Base-by-base conservation (phyloP, 2,329 filamentous ascomycete genomes). In the Volutella citrinella region DNA sequence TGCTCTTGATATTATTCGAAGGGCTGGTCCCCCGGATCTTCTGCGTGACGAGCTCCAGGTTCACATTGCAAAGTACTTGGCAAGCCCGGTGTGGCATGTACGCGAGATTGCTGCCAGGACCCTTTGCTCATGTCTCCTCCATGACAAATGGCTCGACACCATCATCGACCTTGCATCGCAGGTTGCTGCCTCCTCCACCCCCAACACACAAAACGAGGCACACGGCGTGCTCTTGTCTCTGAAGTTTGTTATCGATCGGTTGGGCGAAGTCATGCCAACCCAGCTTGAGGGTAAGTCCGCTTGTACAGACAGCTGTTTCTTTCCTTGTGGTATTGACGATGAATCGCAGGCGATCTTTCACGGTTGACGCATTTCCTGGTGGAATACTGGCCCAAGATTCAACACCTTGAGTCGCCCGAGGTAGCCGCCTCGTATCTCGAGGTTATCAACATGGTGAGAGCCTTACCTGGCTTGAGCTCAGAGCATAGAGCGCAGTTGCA, bases 41-140 rank as follows among this genome's bases (percentile, higher is more conserved):
- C 61, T 76, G 38, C 66, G 73, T 3, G 61, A 68, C 2, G 68
- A 74, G 28, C 73, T 89, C 6, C 71, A 76, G 46, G 50, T 59
- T 4, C 69, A 76, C 28, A 78, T 91, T 7, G 59, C 72, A 7
- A 69, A 67, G 25, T 80, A 90, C 34, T 68, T 88, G 5, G 74
- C 69, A 10, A 88, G 82, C 42, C 74, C 74, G 1, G 76, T 87
- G 13, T 93, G 87, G 87, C 84, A 89, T 54, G 78, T 93, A 7
- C 72, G 87, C 30, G 86, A 91, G 49, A 87, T 90, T 56, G 84
- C 87, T 1, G 85, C 87, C 1, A 73, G 84, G 12, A 87, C 86
- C 1, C 66, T 87, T 10, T 80, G 78, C 51, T 80, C 78, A 0
- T 78, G 83, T 41, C 60, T 82, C 15, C 56, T 80, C 3, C 65